Evolutionary conservation across 768 basidiomycete genomes (phyloP).

Genomic region (Pulveroboletus sp.): DNA sequence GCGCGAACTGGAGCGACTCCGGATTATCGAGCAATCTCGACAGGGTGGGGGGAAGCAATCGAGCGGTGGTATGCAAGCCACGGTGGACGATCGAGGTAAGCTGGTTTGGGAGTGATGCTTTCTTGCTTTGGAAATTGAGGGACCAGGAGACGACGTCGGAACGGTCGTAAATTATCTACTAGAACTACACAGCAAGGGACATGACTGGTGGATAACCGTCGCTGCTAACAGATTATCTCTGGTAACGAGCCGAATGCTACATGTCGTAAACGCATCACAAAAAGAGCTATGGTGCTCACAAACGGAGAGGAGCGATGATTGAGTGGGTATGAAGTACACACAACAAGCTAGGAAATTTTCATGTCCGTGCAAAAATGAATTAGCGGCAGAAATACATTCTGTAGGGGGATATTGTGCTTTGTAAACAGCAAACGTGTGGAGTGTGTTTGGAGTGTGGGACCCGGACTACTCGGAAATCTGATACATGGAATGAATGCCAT

Average conservation of each 20-base stretch:
- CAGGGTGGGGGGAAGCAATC: conserved; percentile 26
- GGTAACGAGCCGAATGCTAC: conserved; percentile 15
- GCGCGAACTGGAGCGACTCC: conserved; percentile 53
- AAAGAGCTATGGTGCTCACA: conserved; percentile 8
- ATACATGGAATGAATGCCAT: conserved; percentile 4
- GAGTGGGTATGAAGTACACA: conserved; percentile 12
- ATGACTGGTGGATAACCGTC: conserved; percentile 15
- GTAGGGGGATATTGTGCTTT: background rate
- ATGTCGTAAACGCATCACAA: conserved; percentile 21
- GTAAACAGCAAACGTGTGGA: conserved; percentile 8
- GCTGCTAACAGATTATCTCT: conserved; percentile 8
- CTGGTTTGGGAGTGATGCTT: conserved; percentile 53
- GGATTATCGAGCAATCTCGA: conserved; percentile 45
- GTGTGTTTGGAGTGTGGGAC: conserved; percentile 11
- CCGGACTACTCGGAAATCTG: conserved; percentile 11
- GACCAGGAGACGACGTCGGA: background rate
- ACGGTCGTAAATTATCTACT: conserved; percentile 23
- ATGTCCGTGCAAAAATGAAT: conserved; percentile 21
- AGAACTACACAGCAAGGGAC: conserved; percentile 11
- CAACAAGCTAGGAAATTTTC: conserved; percentile 12
- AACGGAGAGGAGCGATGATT: conserved; percentile 6
- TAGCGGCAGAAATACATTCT: conserved; percentile 1
- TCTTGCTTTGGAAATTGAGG: conserved; percentile 3
- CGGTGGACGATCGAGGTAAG: conserved; percentile 55
- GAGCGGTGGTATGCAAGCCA: conserved; percentile 62